Conservation (phyloP, 1,139 yeast genomes). For the Pichia sp. region DNA sequence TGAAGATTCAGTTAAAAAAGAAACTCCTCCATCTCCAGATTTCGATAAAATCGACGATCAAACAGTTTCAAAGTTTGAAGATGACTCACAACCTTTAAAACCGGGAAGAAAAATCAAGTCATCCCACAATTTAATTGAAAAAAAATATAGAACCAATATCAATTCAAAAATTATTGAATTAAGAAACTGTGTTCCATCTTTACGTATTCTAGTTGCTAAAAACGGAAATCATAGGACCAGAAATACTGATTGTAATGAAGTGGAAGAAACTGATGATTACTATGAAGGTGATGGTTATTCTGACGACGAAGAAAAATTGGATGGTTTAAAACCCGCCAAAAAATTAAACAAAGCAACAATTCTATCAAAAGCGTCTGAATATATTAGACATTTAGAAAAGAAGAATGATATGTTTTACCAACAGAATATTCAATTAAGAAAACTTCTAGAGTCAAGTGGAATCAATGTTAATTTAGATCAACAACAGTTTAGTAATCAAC, state of each 20-base stretch:
- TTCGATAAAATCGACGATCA: neutral
- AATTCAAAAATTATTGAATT: conserved; percentile 66
- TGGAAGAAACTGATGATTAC: conserved; percentile 30
- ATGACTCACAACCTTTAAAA: neutral
- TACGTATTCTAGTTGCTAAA: conserved; percentile 37
- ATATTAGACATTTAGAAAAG: conserved; percentile 38
- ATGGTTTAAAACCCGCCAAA: conserved; percentile 57
- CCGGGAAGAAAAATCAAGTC: conserved; percentile 40
- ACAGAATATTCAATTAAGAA: conserved; percentile 38
- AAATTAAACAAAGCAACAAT: conserved; percentile 58
- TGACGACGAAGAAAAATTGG: conserved; percentile 40
- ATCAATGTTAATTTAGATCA: neutral
- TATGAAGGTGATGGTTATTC: conserved; percentile 37
- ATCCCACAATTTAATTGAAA: conserved; percentile 77
- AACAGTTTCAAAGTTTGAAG: neutral
- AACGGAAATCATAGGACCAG: conserved; percentile 29
- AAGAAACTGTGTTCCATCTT: conserved; percentile 69
- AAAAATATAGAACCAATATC: conserved; percentile 70
- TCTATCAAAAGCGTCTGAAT: conserved; percentile 56
- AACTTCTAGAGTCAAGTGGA: conserved; percentile 14
- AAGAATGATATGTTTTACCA: conserved; percentile 39
- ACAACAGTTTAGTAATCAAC: conserved; percentile 2
- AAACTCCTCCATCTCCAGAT: conserved; percentile 1
- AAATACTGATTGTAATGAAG: conserved; percentile 21
- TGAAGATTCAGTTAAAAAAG: conserved; percentile 13